A percentile compares a stretch with the other conserved stretches of the same genome.
These are phyloP conservation scores for Letharia columbiana DNA, from an alignment of 495 filamentous ascomycete genomes.

Conservation along the genomic window DNA sequence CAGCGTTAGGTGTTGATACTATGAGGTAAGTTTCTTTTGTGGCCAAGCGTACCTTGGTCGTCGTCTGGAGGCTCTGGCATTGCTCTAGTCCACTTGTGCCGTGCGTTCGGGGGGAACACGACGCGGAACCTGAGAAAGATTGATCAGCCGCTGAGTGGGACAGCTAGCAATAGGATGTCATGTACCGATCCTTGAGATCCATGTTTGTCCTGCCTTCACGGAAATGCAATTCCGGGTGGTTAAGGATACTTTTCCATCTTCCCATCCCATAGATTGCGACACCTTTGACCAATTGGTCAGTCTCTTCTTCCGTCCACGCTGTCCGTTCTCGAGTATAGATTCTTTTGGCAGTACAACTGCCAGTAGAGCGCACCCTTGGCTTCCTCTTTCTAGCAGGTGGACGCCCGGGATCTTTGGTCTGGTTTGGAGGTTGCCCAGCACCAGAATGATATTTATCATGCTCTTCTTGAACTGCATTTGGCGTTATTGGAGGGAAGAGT, in stretches of 20 bases:
- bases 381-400: slow-evolving; percentile 8
- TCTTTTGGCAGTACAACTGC: slow-evolving; percentile 11
- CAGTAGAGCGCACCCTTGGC: slow-evolving; percentile 6
- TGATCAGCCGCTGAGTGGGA: slow-evolving; percentile 13
- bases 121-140: slow-evolving; percentile 25
- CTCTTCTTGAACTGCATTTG: slow-evolving; percentile 19
- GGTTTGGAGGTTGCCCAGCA: slow-evolving; percentile 3
- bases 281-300: slow-evolving; percentile 62
- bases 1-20: neutral
- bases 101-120: slow-evolving; percentile 15
- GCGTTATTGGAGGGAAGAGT: slow-evolving; percentile 59
- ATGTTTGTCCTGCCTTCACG: slow-evolving; percentile 59
- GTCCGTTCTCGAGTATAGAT: slow-evolving; percentile 21
- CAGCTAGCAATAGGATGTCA: slow-evolving; percentile 3
- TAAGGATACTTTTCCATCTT: slow-evolving; percentile 79
- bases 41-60: slow-evolving; percentile 4
- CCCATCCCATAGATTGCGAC: slow-evolving; percentile 77
- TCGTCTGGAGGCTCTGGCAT: slow-evolving; percentile 7
- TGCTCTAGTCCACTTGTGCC: slow-evolving; percentile 12
- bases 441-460: slow-evolving; percentile 1
- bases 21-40: neutral
- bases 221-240: slow-evolving; percentile 65
- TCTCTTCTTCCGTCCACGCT: slow-evolving; percentile 82
- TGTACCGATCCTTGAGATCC: slow-evolving; percentile 74
- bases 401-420: neutral